phyloP scores from a whole-genome alignment of 2,329 filamentous ascomycete genomes.

The Neonectria sp. region DNA sequence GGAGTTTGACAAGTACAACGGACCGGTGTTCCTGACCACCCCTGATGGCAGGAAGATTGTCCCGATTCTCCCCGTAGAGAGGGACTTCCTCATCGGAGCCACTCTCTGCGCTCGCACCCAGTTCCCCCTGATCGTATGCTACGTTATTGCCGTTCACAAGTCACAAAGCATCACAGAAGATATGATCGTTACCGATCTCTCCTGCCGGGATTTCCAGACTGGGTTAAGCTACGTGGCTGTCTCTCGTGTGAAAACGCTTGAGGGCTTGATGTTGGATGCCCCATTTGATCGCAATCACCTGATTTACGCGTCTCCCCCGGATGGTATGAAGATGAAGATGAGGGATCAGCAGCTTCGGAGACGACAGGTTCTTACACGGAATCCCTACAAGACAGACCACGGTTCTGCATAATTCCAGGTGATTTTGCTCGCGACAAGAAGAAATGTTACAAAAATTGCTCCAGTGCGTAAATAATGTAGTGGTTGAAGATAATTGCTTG shows the following conservation, averaged over 20 bases:
- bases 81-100: background rate
- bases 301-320: slow-evolving; percentile 12
- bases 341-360: slow-evolving; percentile 26
- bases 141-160: background rate
- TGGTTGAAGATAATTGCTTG: slow-evolving; percentile 1
- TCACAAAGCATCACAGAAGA: slow-evolving; percentile 33
- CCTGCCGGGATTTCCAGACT: slow-evolving; percentile 30
- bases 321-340: slow-evolving; percentile 28
- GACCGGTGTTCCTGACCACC: background rate
- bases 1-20: background rate
- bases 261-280: no score
- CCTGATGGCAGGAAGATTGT: background rate
- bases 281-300: no score
- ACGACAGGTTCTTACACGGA: slow-evolving; percentile 23
- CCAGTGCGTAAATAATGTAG: background rate
- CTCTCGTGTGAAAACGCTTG: slow-evolving; percentile 33
- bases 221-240: slow-evolving; percentile 32
- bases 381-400: background rate
- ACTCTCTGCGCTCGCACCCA: background rate
- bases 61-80: background rate
- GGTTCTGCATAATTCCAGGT: no score
- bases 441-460: no score
- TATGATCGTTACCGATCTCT: slow-evolving; percentile 34
- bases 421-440: no score
- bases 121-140: background rate